Percentiles rank a stretch among this genome's conserved stretches.
Evolutionary conservation across 31 red algal genomes (phyloP).

Genomic region (Porphyra umbilicalis): DNA sequence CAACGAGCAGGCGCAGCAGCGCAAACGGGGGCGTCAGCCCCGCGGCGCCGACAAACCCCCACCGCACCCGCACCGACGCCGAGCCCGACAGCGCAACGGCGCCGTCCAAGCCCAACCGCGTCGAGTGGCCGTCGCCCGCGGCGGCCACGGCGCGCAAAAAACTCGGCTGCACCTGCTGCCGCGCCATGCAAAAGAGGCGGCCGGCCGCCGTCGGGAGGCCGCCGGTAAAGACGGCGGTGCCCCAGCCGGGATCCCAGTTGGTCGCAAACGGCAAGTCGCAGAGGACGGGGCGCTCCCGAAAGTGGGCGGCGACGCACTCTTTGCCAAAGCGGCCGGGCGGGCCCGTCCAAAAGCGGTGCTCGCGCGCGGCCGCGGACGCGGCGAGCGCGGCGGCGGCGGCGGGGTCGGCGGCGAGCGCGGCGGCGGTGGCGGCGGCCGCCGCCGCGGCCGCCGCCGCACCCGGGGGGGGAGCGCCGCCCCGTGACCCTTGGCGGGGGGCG

Average conservation of each 20-base stretch:
- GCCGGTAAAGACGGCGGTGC: conserved; percentile 10
- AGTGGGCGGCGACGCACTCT: conserved; percentile 54
- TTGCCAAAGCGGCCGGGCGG: conserved; percentile 47
- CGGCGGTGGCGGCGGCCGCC: not conserved
- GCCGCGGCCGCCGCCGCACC: too few relatives aligned
- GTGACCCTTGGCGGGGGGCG: not conserved
- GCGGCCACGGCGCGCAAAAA: conserved; percentile 51
- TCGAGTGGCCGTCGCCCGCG: conserved; percentile 28
- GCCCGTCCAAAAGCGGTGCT: conserved; percentile 69
- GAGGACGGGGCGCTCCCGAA: conserved; percentile 47
- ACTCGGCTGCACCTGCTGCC: conserved; percentile 55
- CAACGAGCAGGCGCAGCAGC: conserved; percentile 55
- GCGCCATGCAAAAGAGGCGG: conserved; percentile 53
- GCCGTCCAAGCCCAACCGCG: conserved; percentile 28
- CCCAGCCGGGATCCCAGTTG: conserved; percentile 74
- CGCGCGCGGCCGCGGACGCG: conserved; percentile 28
- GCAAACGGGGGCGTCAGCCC: conserved; percentile 53
- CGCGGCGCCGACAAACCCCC: conserved; percentile 34
- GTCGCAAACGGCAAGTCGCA: conserved; percentile 59
- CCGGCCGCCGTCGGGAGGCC: conserved; percentile 18
- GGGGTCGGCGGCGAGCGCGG: not conserved
- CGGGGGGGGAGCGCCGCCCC: too few relatives aligned
- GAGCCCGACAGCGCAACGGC: conserved; percentile 30
- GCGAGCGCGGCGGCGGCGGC: not conserved
- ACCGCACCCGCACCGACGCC: conserved; percentile 38